These are phyloP conservation scores for Xylaria arbuscula DNA, from an alignment of 2,329 filamentous ascomycete species.

Conservation along the genomic window DNA sequence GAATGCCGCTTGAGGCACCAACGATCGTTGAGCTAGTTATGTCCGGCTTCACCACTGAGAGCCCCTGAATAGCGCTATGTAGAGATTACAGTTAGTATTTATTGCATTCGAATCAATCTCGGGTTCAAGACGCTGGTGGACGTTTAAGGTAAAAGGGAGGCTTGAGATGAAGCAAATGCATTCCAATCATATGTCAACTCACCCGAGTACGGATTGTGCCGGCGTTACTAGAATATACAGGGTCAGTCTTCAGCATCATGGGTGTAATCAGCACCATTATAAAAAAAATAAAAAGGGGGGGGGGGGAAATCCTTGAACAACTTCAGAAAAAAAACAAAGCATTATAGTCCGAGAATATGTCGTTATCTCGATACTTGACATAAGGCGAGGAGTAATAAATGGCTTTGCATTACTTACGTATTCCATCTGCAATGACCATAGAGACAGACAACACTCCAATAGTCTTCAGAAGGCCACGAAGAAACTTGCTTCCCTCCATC, in stretches of 20 bases:
- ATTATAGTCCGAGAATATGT: neutral
- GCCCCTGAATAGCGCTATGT: slow-evolving; percentile 69
- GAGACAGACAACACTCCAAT: slow-evolving; percentile 74
- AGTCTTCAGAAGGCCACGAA: slow-evolving; percentile 66
- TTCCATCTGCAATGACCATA: slow-evolving; percentile 74
- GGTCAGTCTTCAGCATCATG: neutral
- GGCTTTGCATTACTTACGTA: slow-evolving; percentile 48
- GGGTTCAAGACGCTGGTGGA: neutral
- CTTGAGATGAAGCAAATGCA: neutral
- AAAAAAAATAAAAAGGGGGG: no score
- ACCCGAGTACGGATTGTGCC: slow-evolving; percentile 73
- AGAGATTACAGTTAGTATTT: slow-evolving; percentile 15
- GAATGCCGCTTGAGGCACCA: slow-evolving; percentile 71
- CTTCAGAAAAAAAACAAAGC: neutral
- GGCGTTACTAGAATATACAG: slow-evolving; percentile 61
- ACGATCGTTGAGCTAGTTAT: slow-evolving; percentile 69
- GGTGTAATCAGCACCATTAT: neutral
- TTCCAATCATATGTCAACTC: slow-evolving; percentile 7
- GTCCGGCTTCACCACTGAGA: slow-evolving; percentile 66
- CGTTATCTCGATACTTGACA: neutral
- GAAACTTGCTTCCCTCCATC: slow-evolving; percentile 65
- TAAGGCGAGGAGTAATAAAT: neutral
- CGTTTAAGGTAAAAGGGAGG: no score
- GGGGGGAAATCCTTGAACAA: no score
- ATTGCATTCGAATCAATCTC: neutral